Conservation (phyloP, 805 yeast species). For the Yamadazyma ubonensis region DNA sequence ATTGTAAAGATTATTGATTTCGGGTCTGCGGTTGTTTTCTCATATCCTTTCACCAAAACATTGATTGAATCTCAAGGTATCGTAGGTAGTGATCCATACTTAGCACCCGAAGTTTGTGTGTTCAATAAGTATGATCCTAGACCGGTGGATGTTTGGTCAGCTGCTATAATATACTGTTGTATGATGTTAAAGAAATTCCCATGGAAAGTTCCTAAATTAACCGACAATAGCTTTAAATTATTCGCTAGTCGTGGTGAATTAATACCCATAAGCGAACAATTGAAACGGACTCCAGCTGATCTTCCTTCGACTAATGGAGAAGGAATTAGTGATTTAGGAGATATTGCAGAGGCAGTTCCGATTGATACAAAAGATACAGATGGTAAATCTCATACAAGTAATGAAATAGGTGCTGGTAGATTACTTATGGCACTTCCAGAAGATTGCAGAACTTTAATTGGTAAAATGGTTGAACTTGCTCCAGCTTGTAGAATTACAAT, state of each 20-base stretch:
- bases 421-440: constrained; percentile 68
- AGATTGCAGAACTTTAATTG: constrained; percentile 64
- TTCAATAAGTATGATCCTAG: constrained; percentile 66
- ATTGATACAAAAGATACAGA: constrained; percentile 11
- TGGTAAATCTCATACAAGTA: constrained; percentile 58
- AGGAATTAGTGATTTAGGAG: constrained; percentile 18
- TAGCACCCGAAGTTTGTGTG: constrained; percentile 78
- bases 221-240: constrained; percentile 69
- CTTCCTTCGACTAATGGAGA: constrained; percentile 11
- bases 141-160: constrained; percentile 80
- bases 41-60: constrained; percentile 66
- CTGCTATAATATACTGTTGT: constrained; percentile 82
- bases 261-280: constrained; percentile 57
- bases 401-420: constrained; percentile 69
- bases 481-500: constrained; percentile 84
- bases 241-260: constrained; percentile 56
- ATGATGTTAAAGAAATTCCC: constrained; percentile 85
- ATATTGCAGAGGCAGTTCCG: constrained; percentile 13
- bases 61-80: constrained; percentile 67
- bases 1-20: constrained; percentile 78
- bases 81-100: constrained; percentile 83
- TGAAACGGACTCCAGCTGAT: constrained; percentile 31
- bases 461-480: constrained; percentile 78
- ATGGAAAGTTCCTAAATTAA: constrained; percentile 75
- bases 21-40: constrained; percentile 81